Base-by-base conservation (phyloP, 164 flowering plant species). In the Sedum album region DNA sequence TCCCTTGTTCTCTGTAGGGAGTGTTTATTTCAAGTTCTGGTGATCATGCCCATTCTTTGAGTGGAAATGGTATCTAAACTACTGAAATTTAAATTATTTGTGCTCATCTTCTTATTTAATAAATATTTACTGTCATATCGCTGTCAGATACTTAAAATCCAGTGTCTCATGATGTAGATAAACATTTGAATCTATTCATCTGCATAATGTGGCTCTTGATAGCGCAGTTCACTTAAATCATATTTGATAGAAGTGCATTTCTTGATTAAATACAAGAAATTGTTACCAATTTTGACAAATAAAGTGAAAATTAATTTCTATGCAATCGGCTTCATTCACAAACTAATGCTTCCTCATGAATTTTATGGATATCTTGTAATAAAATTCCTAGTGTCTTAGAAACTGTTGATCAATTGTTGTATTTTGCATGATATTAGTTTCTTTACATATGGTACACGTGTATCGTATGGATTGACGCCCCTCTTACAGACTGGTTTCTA, bases 11-110 rank as follows among this genome's bases (percentile, higher is more conserved):
- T 25, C 31, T 35, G 38, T 26, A 83, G 86, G 86, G 86, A 26
- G 76, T 83, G 26, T 83, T 83, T 66, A 81, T 83, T 68, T 83
- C 86, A 78, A 81, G 84, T 74, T 73, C 83, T 5, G 84, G 86
- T 69, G 86, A 83, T 68, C 84, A 79, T 67, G 66, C 80, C 30
- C 81, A 81, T 74, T 79, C 86, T 9, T 72, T 74, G 76, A 72
- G 83, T 75, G 86, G 86, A 78, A 83, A 83, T 79, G 86, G 84
- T 83, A 78, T 35, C 36, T 18, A 35, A 42, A 33, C 11, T 42
- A 31, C 17, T 62, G 39, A 31, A 62, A 23, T 60, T 60, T 11
- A 35, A 7, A 35, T 35, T 3, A 3, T 35, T 35, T 35, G 38
- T 62, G 4, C 13, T 20, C 10, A 10, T 31, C 18, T 62, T 62